Evolutionary conservation across 306 rosid species (phyloP), one percentile per base, ranked within the genome.

Genomic region (Vigna trinervia): DNA sequence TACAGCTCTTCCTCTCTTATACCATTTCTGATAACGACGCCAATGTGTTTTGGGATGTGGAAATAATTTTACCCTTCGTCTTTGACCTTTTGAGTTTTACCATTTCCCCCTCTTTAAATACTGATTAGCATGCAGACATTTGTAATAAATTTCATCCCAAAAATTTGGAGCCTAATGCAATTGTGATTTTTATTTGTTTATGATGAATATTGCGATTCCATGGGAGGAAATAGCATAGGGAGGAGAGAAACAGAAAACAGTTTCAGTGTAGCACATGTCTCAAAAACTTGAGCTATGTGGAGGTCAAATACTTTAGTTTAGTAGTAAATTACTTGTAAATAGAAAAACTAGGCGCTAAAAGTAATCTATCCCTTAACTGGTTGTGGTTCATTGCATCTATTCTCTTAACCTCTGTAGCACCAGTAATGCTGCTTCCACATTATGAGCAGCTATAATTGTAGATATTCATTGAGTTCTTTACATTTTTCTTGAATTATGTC

Each of bases 381-480:
- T 13, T 59, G 8, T 28, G 65, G 15, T 13, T 59, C 39, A 0
- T 5, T 26, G 38, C 8, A 1, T 20, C 36, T 61, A 38, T 51
- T 56, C 36, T 38, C 65, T 38, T 22, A n/a, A 9, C 30, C 34
- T 47, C 17, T 51, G 68, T 71, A 52, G n/a, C 38, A 58, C 63
- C 9, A 11, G 52, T 7, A n/a, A n/a, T 69, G 53, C 46, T 47
- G 2, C 22, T 70, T 71, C 69, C 10, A 17, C 12, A 23, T 23
- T 10, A 22, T 11, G n/a, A 22, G 34, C 62, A 57, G 36, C 22
- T 56, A 56, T 20, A 56, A 56, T 52, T 6, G 26, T 19, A 19
- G 4, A 19, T 28, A 19, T 19, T 11, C 12, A 19, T 15, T 36
- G 38, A 47, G 52, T 23, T 66, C 13, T 43, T 48, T 48, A 48